These are phyloP conservation scores for Aureobasidium pullulans DNA, from an alignment of 2,329 filamentous ascomycete genomes.

Conservation along the genomic window DNA sequence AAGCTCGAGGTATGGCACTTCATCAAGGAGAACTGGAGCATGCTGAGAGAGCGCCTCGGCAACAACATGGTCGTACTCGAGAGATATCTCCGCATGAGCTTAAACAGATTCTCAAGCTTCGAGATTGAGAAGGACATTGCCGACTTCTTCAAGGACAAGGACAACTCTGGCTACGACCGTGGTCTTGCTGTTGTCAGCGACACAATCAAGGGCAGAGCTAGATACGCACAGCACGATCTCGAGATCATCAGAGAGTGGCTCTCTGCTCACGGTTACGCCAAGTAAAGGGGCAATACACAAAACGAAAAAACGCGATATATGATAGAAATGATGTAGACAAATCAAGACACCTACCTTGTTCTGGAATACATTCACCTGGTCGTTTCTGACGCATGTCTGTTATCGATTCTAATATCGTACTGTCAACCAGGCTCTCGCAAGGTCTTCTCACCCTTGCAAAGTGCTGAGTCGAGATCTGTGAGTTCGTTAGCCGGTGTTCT, in stretches of 20 bases:
- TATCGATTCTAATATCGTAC: too few relatives aligned
- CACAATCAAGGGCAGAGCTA: constrained; percentile 73
- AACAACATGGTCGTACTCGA: constrained; percentile 83
- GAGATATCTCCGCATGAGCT: constrained; percentile 70
- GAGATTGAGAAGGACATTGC: constrained; percentile 68
- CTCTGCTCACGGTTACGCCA: constrained; percentile 48
- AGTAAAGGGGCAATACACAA: not conserved
- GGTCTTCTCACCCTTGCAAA: constrained; percentile 51
- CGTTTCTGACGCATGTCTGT: too few relatives aligned
- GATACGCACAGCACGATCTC: constrained; percentile 73
- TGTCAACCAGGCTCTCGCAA: too few relatives aligned
- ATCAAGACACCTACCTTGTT: too few relatives aligned
- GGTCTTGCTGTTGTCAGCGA: constrained; percentile 80
- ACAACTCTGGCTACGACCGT: constrained; percentile 78
- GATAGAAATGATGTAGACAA: too few relatives aligned
- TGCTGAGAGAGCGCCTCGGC: constrained; percentile 63
- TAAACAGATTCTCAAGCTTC: constrained; percentile 70
- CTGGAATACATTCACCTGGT: too few relatives aligned
- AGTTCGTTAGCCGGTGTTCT: too few relatives aligned
- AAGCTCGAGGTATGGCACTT: constrained; percentile 77
- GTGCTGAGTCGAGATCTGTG: constrained; percentile 77
- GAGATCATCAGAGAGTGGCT: constrained; percentile 73
- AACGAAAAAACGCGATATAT: not conserved
- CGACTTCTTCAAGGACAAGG: constrained; percentile 77
- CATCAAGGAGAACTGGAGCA: constrained; percentile 75